These are phyloP conservation scores for Sesbania bispinosa DNA, from an alignment of 306 rosid genomes.

Conservation along the genomic window DNA sequence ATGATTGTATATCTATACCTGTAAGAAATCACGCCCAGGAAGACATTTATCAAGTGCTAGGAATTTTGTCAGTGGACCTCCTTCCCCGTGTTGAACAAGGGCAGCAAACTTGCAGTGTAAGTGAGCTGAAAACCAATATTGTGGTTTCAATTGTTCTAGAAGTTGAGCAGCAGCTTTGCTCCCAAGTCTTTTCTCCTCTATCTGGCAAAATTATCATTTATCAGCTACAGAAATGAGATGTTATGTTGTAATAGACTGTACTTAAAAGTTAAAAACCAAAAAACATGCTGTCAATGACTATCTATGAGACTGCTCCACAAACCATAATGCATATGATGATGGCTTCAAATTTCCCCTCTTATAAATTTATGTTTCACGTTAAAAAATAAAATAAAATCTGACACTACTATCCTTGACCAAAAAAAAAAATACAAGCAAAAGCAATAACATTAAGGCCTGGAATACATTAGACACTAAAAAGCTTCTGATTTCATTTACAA, in stretches of 20 bases:
- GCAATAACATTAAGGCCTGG: not conserved
- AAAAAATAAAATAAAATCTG: not conserved
- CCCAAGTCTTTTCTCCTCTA: constrained; percentile 78
- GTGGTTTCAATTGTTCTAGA: constrained; percentile 79
- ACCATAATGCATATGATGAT: not conserved
- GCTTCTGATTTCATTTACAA: not conserved
- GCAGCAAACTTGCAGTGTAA: constrained; percentile 95
- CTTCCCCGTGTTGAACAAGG: constrained; percentile 91
- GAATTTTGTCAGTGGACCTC: constrained; percentile 77
- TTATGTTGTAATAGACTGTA: not conserved
- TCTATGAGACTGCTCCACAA: not conserved
- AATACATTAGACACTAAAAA: not conserved
- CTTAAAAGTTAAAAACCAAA: not conserved
- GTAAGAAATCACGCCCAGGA: constrained; percentile 73
- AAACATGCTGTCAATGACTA: not conserved
- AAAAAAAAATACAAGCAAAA: not conserved
- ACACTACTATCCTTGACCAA: not conserved
- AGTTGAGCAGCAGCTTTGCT: constrained; percentile 80
- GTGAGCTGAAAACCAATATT: constrained; percentile 95
- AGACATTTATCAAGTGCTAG: constrained; percentile 96
- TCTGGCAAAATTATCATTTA: constrained; percentile 48
- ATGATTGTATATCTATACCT: constrained; percentile 47
- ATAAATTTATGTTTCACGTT: not conserved
- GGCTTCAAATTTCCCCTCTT: not conserved
- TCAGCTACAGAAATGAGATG: constrained; percentile 12